phyloP scores from a whole-genome alignment of 2,329 filamentous ascomycete genomes.

The Apiospora marii region DNA sequence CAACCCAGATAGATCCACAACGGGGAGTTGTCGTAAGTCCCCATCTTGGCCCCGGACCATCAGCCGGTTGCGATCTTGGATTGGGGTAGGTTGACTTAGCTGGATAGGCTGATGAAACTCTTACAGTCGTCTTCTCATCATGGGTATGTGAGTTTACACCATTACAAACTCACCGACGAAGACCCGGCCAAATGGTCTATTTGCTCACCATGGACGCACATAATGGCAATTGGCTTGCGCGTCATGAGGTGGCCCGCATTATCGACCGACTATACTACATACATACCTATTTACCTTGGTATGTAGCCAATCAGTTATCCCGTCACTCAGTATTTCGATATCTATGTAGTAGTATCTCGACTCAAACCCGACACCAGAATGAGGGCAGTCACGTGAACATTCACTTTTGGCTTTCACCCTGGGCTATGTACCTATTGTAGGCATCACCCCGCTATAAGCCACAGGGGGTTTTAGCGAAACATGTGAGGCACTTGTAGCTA shows the following conservation, averaged over 20 bases:
- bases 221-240: background rate
- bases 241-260: background rate
- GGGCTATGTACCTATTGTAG: too few species aligned
- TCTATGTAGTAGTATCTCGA: too few species aligned
- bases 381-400: too few species aligned
- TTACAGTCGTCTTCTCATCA: background rate
- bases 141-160: conserved; percentile 1
- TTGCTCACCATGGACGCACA: background rate
- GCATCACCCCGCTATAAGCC: too few species aligned
- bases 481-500: too few species aligned
- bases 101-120: conserved; percentile 7
- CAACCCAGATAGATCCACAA: conserved; percentile 1
- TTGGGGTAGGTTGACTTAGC: conserved; percentile 1
- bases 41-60: conserved; percentile 17
- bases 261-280: background rate
- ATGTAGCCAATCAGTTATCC: too few species aligned
- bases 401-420: too few species aligned
- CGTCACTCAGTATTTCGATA: too few species aligned
- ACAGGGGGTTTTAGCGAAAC: too few species aligned
- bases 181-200: background rate
- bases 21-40: conserved; percentile 18
- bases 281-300: too few species aligned
- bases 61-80: conserved; percentile 13
- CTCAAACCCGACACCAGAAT: too few species aligned
- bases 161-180: background rate